Base-by-base conservation (phyloP, 306 rosid species). In the Lotus japonicus region DNA sequence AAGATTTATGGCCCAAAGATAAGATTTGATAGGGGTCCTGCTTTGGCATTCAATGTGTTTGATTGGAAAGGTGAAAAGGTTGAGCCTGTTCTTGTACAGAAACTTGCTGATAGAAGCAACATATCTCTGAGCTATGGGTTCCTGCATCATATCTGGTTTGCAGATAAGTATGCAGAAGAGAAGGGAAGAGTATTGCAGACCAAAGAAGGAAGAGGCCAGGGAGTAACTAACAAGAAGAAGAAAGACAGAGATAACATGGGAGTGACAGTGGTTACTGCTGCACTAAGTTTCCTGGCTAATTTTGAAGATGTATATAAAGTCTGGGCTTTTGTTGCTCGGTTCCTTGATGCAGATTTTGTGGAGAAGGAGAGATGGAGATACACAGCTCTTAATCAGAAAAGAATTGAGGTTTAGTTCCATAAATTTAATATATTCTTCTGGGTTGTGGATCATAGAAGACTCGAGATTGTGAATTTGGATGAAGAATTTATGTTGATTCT, bases 291-390 rank as follows among this genome's bases (percentile, higher is more conserved):
- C 77, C 60, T 88, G 70, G 83, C 90, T 28, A 88, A 86, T 76
- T 94, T 94, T 75, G 95, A 86, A 73, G 98, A 90, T 35, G 41
- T 75, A 10, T 85, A 88, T 81, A 83, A 84, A 81, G 87, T 94
- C 41, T 94, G 98, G 98, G 84, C 89, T 15, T 94, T 94, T 77
- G 83, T 94, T 58, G 97, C 98, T 60, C 82, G 79, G 85, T 94
- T 94, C 68, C 85, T 94, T 79, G 97, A 90, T 78, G 97, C 98
- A 64, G 98, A 94, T 72, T 94, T 86, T 69, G 92, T 88, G 68
- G 98, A 90, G 84, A 94, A 94, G 83, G 98, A 90, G 71, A 73
- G 98, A 50, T 94, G 98, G 98, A 94, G 97, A 81, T 94, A 94
- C 46, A 90, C 97, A 11, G 86, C 92, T 77, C 95, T 94, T 67